Base-by-base conservation (phyloP, 805 yeast species). In the Hanseniaspora thailandica region DNA sequence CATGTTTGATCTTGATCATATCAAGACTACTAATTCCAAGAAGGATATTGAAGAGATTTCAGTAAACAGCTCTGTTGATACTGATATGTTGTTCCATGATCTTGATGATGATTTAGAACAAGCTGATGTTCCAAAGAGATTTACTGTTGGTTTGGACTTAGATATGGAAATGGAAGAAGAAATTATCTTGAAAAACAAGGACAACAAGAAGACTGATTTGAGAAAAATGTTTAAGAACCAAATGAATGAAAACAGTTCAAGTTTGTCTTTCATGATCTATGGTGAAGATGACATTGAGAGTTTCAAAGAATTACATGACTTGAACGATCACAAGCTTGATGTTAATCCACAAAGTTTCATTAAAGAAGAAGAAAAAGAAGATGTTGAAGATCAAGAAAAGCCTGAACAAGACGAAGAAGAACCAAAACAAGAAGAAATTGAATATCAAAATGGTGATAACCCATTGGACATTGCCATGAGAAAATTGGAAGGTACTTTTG, bases 391-490 rank as follows among this genome's bases (percentile, higher is more conserved):
- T n/a, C n/a, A n/a, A n/a, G n/a, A n/a, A n/a, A n/a, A n/a, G 44
- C 59, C 55, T 41, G 55, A 47, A 6, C 47, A 47, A 26, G 58
- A 60, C 5, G 45, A 57, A 28, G 58, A 55, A 15, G 57, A 57
- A 20, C 13, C 9, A 30, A 30, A 30, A 44, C 60, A 55, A 38
- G 54, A 47, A 5, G 40, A 36, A 13, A 9, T 36, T 3, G 53
- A 46, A 39, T 55, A 60, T 46, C 48, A 47, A 4, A 72, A 70
- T 38, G 77, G 74, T 28, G 78, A 75, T 17, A 85, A 86, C 65
- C 96, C 95, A 0, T 71, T 88, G 13, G 75, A 73, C 49, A 78
- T 80, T 45, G 88, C 97, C 0, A 70, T 89, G 59, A 72, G 72
- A 67, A 89, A 84, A 66, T 70, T 90, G 30, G 94, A 86, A 66